Base-by-base conservation (phyloP, 371 early-diverging fungal species). In the Gilbertella persicaria region DNA sequence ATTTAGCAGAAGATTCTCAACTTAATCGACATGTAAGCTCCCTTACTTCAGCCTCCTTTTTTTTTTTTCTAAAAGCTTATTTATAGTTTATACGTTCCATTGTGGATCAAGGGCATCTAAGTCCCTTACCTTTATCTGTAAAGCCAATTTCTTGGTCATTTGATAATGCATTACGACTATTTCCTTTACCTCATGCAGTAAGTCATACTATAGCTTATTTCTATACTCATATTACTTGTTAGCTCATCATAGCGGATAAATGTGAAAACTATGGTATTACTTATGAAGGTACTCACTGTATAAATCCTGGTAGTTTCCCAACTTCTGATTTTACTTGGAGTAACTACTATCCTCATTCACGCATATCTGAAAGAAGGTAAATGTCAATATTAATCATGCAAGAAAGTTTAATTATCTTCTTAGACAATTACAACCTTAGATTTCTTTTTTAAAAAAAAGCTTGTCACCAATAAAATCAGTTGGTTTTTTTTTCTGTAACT, bases 241-340 rank as follows among this genome's bases (percentile, higher is more conserved):
- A 90, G 90, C 61, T 95, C 20, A 78, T 95, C n/a, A 73, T 94
- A 52, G 95, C 92, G 3, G 96, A 95, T 60, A 80, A 80, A 57
- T 88, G 84, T 61, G 92, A 91, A 26, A 64, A 81, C 7, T 94
- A 89, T 54, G 66, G 75, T 10, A 67, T 83, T 25, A 81, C 77
- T 35, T 90, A 91, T 62, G 87, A 90, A 59, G 90, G 82, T 5
- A 88, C 89, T 28, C 80, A 84, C 40, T 80, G 85, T 50, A 71
- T 93, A 28, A 94, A 94, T 61, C 96, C 96, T 4, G 94, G 95
- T 2, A 84, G 91, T 16, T 95, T 96, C 56, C 80, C 90, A 0
- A 80, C 83, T 17, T 84, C 80, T 35, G 88, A 82, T 40, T 90
- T 82, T 39, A 73, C 78, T 19, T 94, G 91, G 78, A 78, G 80